Base-by-base conservation (phyloP, 2,329 filamentous ascomycete species). In the Hypoxylon sp. region DNA sequence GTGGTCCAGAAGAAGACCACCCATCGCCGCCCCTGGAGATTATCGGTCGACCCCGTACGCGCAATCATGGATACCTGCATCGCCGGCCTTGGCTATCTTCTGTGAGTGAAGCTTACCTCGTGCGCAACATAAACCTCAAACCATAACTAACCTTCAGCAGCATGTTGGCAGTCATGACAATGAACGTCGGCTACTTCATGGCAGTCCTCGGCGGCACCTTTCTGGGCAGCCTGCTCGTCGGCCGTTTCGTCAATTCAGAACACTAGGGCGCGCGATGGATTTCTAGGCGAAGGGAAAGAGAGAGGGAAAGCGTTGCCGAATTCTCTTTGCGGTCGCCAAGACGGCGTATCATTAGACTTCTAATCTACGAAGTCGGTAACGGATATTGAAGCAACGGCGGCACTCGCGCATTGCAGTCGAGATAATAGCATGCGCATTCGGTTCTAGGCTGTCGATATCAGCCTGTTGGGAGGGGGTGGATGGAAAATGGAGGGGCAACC, bases 201-300 rank as follows among this genome's bases (percentile, higher is more conserved):
- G 74, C 74, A 7, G 71, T 76, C 4, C 70, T 76, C 22, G 71
- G 67, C 28, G 74, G 74, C 19, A 74, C 91, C 1, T 97, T 98
- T 73, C 74, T 96, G n/a, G 94, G 94, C 22, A 95, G 95, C 75
- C 79, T 98, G 44, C 85, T 87, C 0, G 85, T 95, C 64, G 93
- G 93, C 28, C 86, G 93, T 67, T 95, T 88, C 58, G 68, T 69
- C 55, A 65, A 47, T 52, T 53, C 61, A 46, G 72, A 73, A 47
- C 72, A 74, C 59, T 74, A 56, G 60, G 52, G 44, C 37, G 46
- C 34, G 47, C 24, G 26, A 51, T 26, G 22, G 24, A 53, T 28
- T n/a, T 26, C 58, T 26, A 24, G 34, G 22, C 39, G 13, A 20
- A 34, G 30, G 30, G 13, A n/a, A 5, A 37, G 47, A 7, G n/a